Percentiles rank a stretch among this genome's conserved stretches.
Conservation (phyloP, 768 basidiomycete genomes). For the button mushroom (Agaricus bisporus) region DNA sequence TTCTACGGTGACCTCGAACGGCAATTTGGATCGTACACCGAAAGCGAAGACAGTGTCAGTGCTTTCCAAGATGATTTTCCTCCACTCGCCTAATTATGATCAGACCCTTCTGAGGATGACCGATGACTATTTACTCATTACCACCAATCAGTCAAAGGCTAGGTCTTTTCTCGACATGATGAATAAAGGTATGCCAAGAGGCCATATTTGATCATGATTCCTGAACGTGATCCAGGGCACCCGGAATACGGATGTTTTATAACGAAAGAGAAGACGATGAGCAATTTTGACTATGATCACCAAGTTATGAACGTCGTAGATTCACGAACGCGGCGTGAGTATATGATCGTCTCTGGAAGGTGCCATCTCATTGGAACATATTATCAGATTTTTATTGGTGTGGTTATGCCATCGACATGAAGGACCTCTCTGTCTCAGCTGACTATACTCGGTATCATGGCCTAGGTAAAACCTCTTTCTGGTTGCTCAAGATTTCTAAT, state of each 20-base stretch:
- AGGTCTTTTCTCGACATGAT: constrained; percentile 67
- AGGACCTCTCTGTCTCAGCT: constrained; percentile 66
- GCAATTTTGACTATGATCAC: constrained; percentile 71
- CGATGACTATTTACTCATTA: constrained; percentile 94
- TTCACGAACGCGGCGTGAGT: constrained; percentile 30
- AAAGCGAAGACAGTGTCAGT: constrained; percentile 60
- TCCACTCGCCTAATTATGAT: neutral
- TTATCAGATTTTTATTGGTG: constrained; percentile 87
- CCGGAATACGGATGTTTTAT: constrained; percentile 94
- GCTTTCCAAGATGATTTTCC: neutral
- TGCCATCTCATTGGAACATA: neutral
- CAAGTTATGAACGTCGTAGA: constrained; percentile 48
- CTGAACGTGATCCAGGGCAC: constrained; percentile 47
- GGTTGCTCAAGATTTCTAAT: neutral
- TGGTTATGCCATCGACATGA: constrained; percentile 75
- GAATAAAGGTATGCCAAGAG: constrained; percentile 47
- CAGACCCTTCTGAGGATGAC: constrained; percentile 79
- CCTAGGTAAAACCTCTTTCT: constrained; percentile 37
- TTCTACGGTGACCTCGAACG: constrained; percentile 92
- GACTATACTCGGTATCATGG: constrained; percentile 71
- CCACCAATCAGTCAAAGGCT: constrained; percentile 58
- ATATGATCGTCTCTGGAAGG: neutral
- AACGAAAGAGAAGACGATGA: constrained; percentile 80
- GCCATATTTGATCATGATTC: neutral
- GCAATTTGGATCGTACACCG: constrained; percentile 42